Conservation (phyloP, 345 rosid genomes). For the Pseudoturritis turrita region DNA sequence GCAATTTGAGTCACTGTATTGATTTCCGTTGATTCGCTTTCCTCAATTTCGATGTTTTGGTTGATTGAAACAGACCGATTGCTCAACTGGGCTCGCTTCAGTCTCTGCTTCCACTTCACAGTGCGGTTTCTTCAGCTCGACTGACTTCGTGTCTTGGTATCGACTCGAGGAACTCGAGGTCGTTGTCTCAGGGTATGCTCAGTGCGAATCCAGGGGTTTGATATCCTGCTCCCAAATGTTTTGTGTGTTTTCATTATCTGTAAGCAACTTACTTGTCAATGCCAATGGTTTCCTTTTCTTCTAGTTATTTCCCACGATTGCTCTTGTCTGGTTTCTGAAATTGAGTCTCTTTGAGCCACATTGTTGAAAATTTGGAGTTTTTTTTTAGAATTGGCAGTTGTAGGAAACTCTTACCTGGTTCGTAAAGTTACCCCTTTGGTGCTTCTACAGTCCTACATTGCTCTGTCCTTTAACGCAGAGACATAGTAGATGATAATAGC, state of each 20-base stretch:
- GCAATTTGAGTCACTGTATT: not conserved
- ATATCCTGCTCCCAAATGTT: conserved; percentile 42
- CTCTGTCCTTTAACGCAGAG: not conserved
- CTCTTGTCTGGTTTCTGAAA: not conserved
- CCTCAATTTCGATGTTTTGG: not conserved
- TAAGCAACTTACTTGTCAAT: conserved; percentile 35
- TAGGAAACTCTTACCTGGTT: too few relatives aligned
- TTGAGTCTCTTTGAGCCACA: not conserved
- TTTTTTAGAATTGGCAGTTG: not conserved
- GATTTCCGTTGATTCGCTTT: not conserved
- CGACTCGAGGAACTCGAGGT: conserved; percentile 63
- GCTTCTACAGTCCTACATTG: not conserved
- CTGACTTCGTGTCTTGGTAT: conserved; percentile 73
- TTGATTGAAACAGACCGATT: conserved; percentile 40
- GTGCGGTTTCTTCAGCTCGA: conserved; percentile 72
- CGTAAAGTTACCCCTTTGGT: not conserved
- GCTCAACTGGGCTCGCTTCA: conserved; percentile 57
- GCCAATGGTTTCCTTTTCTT: not conserved
- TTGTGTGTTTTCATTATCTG: conserved; percentile 33
- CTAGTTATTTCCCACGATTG: not conserved
- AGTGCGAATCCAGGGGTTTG: conserved; percentile 82
- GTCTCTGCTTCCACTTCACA: conserved; percentile 69
- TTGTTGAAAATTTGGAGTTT: not conserved
- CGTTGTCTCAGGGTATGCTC: conserved; percentile 90
- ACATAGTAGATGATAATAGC: not conserved